These are phyloP conservation scores for Collybia sordida DNA, from an alignment of 768 basidiomycete species.

Conservation along the genomic window DNA sequence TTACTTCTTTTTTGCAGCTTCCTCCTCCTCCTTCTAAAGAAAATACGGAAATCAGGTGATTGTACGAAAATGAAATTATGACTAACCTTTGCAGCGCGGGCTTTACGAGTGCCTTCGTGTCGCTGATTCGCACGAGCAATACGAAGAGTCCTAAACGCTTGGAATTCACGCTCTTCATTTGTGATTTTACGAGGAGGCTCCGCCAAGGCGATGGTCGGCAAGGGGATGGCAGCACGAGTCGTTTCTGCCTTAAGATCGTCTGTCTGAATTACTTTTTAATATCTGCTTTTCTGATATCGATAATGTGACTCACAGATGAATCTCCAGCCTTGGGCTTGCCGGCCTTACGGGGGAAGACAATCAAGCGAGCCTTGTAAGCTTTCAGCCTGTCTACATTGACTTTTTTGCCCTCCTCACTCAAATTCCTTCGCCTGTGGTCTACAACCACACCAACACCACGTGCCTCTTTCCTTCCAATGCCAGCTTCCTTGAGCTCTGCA, in stretches of 20 bases:
- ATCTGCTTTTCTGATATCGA: conserved; percentile 5
- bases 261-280: conserved; percentile 43
- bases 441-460: conserved; percentile 91
- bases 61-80: neutral
- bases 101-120: conserved; percentile 86
- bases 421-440: conserved; percentile 94
- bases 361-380: conserved; percentile 88
- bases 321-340: conserved; percentile 96
- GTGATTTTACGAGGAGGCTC: conserved; percentile 95
- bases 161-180: conserved; percentile 81
- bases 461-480: conserved; percentile 91
- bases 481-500: conserved; percentile 93
- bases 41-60: conserved; percentile 11
- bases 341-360: conserved; percentile 96
- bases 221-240: conserved; percentile 63
- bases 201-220: conserved; percentile 65
- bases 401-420: conserved; percentile 95
- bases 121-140: conserved; percentile 77
- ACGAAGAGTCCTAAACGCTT: conserved; percentile 90
- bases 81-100: conserved; percentile 81
- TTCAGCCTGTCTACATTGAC: conserved; percentile 93
- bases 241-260: conserved; percentile 80
- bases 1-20: conserved; percentile 90
- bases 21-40: conserved; percentile 84
- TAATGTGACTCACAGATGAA: conserved; percentile 62